Evolutionary conservation across 768 basidiomycete genomes (phyloP).

Genomic region (Epithele typhae): DNA sequence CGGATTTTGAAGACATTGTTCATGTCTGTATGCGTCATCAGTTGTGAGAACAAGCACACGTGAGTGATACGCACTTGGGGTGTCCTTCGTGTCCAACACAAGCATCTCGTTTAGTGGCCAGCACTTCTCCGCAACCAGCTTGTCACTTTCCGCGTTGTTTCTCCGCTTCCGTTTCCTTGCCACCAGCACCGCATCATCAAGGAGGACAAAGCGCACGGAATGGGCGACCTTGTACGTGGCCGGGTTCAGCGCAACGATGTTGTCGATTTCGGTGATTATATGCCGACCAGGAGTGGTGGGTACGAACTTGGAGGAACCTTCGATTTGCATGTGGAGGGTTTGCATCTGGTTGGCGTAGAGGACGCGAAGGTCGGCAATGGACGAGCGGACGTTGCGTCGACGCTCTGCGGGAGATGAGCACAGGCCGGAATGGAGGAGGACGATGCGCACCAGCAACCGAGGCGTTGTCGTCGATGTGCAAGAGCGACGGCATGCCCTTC

Average conservation of each 20-base stretch:
- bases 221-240: slow-evolving; percentile 94
- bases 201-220: slow-evolving; percentile 81
- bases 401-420: slow-evolving; percentile 34
- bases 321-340: slow-evolving; percentile 81
- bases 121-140: slow-evolving; percentile 89
- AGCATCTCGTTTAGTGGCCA: slow-evolving; percentile 94
- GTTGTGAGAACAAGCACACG: neutral
- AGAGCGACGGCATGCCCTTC: slow-evolving; percentile 90
- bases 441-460: slow-evolving; percentile 46
- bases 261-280: slow-evolving; percentile 80
- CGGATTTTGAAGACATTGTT: slow-evolving; percentile 97
- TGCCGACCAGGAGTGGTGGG: slow-evolving; percentile 90
- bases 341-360: slow-evolving; percentile 96
- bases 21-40: slow-evolving; percentile 43
- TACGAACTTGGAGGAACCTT: slow-evolving; percentile 93
- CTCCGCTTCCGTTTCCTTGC: slow-evolving; percentile 68
- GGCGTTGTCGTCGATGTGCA: slow-evolving; percentile 84
- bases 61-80: slow-evolving; percentile 56
- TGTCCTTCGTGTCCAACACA: slow-evolving; percentile 94
- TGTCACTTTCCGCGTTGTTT: slow-evolving; percentile 56
- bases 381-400: slow-evolving; percentile 72
- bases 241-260: slow-evolving; percentile 79
- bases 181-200: slow-evolving; percentile 90
- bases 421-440: too few relatives aligned
- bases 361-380: slow-evolving; percentile 91